These are phyloP conservation scores for Ogataea corticis DNA, from an alignment of 805 yeast genomes.

Conservation along the genomic window DNA sequence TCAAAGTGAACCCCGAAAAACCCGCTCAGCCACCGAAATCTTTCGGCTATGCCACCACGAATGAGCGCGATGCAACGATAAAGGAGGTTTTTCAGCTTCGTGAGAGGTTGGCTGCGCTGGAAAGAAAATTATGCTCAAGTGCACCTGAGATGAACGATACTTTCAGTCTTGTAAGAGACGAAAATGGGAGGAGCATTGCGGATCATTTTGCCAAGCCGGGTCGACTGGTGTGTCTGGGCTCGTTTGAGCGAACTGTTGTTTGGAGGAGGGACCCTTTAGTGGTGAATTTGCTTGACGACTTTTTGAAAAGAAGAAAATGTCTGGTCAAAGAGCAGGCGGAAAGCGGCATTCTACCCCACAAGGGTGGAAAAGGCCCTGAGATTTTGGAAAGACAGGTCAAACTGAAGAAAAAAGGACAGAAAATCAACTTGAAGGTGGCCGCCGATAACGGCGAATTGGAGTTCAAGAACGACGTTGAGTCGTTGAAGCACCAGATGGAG, in stretches of 20 bases:
- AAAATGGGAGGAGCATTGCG: constrained; percentile 8
- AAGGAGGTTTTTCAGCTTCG: constrained; percentile 11
- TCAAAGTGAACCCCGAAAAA: no score
- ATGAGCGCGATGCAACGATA: constrained; percentile 3
- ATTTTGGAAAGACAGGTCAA: constrained; percentile 3
- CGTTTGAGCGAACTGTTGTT: constrained; percentile 15
- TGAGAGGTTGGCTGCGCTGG: constrained; percentile 8
- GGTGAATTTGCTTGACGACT: constrained; percentile 12
- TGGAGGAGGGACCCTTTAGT: constrained; percentile 24
- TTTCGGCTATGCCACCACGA: no score
- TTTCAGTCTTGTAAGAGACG: constrained; percentile 13
- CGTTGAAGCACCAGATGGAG: constrained; percentile 12
- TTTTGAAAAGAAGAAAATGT: background rate
- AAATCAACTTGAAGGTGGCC: constrained; percentile 1
- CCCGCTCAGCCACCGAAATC: no score
- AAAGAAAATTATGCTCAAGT: constrained; percentile 2
- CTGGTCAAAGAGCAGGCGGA: background rate
- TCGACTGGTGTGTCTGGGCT: constrained; percentile 20
- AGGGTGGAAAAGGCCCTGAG: background rate
- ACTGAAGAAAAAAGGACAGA: constrained; percentile 7
- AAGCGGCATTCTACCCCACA: background rate
- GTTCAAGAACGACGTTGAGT: constrained; percentile 2
- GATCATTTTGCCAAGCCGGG: constrained; percentile 20
- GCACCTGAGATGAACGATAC: constrained; percentile 7
- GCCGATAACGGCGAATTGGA: background rate